phyloP scores from a whole-genome alignment of 768 basidiomycete species.

The Leccinum variicolor region DNA sequence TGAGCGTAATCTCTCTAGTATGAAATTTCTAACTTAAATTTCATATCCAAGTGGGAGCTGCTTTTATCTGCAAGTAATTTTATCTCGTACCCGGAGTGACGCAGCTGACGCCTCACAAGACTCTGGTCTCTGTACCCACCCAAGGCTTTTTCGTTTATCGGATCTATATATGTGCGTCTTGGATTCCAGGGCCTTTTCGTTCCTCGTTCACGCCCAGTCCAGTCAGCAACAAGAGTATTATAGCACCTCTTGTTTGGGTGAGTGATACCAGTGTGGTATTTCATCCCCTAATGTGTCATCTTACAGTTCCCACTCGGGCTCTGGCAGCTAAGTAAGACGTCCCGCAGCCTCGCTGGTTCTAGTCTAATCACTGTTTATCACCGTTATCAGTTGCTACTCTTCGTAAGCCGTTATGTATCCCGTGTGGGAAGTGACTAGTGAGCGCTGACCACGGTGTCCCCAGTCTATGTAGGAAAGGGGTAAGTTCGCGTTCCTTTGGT shows the following conservation, averaged over 20 bases:
- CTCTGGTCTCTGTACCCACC: background rate
- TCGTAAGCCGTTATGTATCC: background rate
- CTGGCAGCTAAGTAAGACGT: slow-evolving; percentile 3
- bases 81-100: background rate
- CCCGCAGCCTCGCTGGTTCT: background rate
- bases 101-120: background rate
- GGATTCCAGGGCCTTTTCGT: background rate
- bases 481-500: background rate
- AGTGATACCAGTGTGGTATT: background rate
- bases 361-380: background rate
- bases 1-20: background rate
- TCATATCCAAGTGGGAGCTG: background rate
- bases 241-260: slow-evolving; percentile 6
- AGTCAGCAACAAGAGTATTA: background rate
- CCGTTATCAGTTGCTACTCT: background rate
- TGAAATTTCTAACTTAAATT: background rate
- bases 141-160: background rate
- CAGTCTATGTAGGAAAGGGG: slow-evolving; percentile 1
- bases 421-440: background rate
- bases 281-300: background rate
- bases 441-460: background rate
- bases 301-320: background rate
- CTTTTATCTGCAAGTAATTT: background rate
- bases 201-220: background rate
- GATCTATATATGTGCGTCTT: background rate